Evolutionary conservation across 768 basidiomycete genomes (phyloP), one percentile per base, ranked within the genome.

Genomic region (Suillus clintonianus): DNA sequence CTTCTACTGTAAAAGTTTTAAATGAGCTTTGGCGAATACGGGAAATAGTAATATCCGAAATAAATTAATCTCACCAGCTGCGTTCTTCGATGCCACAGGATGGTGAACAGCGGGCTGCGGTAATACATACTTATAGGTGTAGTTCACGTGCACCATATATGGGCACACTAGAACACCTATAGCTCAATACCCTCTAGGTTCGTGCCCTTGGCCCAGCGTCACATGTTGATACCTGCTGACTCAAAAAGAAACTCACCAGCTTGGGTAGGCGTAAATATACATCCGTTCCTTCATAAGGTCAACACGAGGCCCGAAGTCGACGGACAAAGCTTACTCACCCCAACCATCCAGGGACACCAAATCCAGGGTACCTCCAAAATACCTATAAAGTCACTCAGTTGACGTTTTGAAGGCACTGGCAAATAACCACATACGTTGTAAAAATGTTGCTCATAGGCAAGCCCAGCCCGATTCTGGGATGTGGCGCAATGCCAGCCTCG

Each of bases 361-460:
- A 63, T 92, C 89, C 48, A 95, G 74, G 3, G 88, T 89, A 8
- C 93, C 93, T 24, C 92, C 91, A 69, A 94, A 93, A 75, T 94
- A 94, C 58, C 91, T 92, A 50, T 30, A 27, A 58, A 61, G 13
- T 41, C 45, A 10, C 14, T 41, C 39, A 41, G 11, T 57, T 19
- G 10, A 57, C 56, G 17, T 13, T 27, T 41, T 19, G 9, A 24
- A 42, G 11, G 41, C 22, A 54, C 19, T 62, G 47, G 5, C 30
- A 56, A 65, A 56, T 22, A n/a, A 51, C 34, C 42, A 75, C 85
- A 63, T 68, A 92, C 85, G 88, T 93, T 63, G 93, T 88, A 74
- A 87, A 94, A 41, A 95, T 94, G 69, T 92, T 90, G 72, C 93
- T 92, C 92, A 95, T 92, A 0, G 93, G 92, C 22, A 95, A 76